Conservation (phyloP, 495 filamentous ascomycete species). For the Cenococcum geophilum region DNA sequence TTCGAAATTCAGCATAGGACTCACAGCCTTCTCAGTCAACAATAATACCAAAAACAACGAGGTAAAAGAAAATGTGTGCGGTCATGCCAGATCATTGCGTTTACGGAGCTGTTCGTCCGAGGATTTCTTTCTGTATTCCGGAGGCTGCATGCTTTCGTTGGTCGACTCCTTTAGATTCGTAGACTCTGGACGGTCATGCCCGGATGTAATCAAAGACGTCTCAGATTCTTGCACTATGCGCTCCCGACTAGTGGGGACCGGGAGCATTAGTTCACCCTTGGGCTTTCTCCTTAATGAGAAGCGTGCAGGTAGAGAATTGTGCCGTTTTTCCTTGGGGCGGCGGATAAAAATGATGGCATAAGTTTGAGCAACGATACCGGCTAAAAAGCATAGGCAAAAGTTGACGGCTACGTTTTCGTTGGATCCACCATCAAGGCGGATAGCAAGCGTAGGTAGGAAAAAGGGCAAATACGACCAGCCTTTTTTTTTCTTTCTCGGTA, state of each 20-base stretch:
- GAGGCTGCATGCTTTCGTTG: too few species aligned
- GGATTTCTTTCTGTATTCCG: too few species aligned
- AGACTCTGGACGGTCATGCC: too few species aligned
- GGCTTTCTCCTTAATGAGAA: not conserved
- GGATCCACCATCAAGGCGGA: not conserved
- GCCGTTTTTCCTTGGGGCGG: not conserved
- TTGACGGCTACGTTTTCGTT: not conserved
- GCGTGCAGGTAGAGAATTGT: not conserved
- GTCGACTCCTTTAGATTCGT: too few species aligned
- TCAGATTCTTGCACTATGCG: too few species aligned
- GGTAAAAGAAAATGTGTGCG: too few species aligned
- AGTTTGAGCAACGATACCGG: not conserved
- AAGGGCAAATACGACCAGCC: not conserved
- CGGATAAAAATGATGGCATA: constrained; percentile 13
- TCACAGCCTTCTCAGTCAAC: too few species aligned
- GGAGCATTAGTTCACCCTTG: not conserved
- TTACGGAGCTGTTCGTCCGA: too few species aligned
- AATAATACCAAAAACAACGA: too few species aligned
- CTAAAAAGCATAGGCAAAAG: not conserved
- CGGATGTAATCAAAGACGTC: too few species aligned
- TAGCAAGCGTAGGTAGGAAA: not conserved
- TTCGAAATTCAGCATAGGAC: not conserved
- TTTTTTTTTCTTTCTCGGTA: not conserved
- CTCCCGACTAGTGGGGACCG: too few species aligned
- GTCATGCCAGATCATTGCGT: too few species aligned